Percentiles rank a stretch among this genome's conserved stretches.
Conservation (phyloP, 129 eudicot genomes). For the Logfia minima region DNA sequence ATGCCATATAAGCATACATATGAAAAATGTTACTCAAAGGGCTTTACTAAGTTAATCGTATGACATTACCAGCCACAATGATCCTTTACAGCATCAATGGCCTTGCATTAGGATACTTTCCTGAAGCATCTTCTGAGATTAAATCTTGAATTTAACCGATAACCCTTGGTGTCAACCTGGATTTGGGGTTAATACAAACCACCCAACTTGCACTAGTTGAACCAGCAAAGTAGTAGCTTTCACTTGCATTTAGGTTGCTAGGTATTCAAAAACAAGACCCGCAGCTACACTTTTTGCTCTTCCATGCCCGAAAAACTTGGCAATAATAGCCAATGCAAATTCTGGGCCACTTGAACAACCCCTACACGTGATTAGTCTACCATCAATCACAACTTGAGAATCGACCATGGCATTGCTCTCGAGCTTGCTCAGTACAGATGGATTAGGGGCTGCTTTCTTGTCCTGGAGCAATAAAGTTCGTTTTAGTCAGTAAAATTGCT, state of each 20-base stretch:
- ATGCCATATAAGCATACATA: constrained; percentile 20
- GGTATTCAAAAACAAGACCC: constrained; percentile 84
- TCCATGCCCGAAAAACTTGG: constrained; percentile 81
- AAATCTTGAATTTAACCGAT: constrained; percentile 15
- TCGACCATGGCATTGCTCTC: constrained; percentile 29
- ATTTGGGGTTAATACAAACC: constrained; percentile 19
- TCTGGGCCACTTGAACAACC: constrained; percentile 63
- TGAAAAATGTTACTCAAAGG: not conserved
- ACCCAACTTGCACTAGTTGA: not conserved
- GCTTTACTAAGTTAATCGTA: constrained; percentile 1
- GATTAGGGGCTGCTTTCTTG: constrained; percentile 58
- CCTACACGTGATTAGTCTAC: constrained; percentile 68
- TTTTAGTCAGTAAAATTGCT: not conserved
- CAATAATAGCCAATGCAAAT: constrained; percentile 77
- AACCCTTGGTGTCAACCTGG: constrained; percentile 19
- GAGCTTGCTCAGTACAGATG: constrained; percentile 43
- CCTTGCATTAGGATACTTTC: not conserved
- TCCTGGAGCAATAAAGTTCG: constrained; percentile 40
- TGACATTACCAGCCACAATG: constrained; percentile 4
- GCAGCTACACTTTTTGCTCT: constrained; percentile 95
- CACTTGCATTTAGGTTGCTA: constrained; percentile 34
- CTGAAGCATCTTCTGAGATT: constrained; percentile 14
- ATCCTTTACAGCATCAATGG: constrained; percentile 14
- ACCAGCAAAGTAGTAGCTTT: constrained; percentile 4
- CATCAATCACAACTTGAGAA: constrained; percentile 71